Evolutionary conservation across 768 basidiomycete genomes (phyloP), one percentile per base, ranked within the genome.

Genomic region (Amanita rubescens): DNA sequence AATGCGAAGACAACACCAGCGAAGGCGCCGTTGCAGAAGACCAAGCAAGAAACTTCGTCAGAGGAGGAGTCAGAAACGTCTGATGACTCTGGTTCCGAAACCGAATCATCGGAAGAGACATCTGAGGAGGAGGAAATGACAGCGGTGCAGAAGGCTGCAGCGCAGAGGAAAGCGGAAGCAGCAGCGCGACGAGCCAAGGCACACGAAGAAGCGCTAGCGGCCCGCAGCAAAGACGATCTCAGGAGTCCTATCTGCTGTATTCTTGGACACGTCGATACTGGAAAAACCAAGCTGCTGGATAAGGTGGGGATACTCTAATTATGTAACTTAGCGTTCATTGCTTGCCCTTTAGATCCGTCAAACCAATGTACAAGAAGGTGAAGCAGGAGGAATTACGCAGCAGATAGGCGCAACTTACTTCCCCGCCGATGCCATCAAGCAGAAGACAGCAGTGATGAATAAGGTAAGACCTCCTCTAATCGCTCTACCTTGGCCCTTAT

Each of bases 321-420:
- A 11, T 11, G 9, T 14, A 32, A 47, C 56, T 53, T 57, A 5
- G 33, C 19, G 38, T 34, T 22, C 34, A 25, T 52, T 32, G 24
- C 25, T 30, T 42, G 52, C 52, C 22, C 17, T 34, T 50, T 59
- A 96, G 93, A 99, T 99, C 66, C 94, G 96, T 60, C 95, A 98
- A 86, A 98, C 95, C 4, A 97, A 97, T 60, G 96, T 99, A 19
- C 94, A 97, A 70, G 96, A 97, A 66, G 96, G 96, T 51, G 96
- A 99, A 80, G 96, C 96, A 2, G 96, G 96, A 59, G 96, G 96
- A 73, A 99, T 99, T 68, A 99, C 96, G 0, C 96, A 98, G 69
- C 96, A 99, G 68, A 99, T 99, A 59, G 96, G 96, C 76, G 96
- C 96, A 19, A 98, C 96, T 0, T 99, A 94, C 75, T 98, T 99